phyloP scores from a whole-genome alignment of 2,329 filamentous ascomycete genomes.

The Clarireedia homoeocarpa region DNA sequence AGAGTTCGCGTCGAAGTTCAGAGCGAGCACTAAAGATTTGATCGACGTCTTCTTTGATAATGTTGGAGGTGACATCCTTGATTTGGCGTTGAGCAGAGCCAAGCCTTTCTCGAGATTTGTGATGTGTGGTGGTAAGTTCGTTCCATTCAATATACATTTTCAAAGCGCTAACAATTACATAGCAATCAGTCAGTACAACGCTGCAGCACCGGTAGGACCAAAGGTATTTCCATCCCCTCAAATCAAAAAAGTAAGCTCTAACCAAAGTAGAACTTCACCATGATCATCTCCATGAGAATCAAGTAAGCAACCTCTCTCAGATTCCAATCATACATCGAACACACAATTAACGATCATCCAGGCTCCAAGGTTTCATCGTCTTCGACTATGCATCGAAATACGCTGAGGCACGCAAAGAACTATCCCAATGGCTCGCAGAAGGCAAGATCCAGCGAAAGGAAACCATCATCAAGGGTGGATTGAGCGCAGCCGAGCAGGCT shows the following conservation, averaged over 20 bases:
- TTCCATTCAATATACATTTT: background rate
- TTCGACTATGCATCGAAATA: slow-evolving; percentile 58
- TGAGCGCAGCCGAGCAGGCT: slow-evolving; percentile 54
- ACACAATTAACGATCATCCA: slow-evolving; percentile 14
- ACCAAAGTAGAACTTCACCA: slow-evolving; percentile 38
- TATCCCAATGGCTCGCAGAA: slow-evolving; percentile 60
- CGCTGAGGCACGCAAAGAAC: slow-evolving; percentile 47
- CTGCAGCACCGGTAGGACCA: slow-evolving; percentile 45
- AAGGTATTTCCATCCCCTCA: slow-evolving; percentile 31
- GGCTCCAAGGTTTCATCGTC: slow-evolving; percentile 66
- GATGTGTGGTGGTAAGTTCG: slow-evolving; percentile 51
- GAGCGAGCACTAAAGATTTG: slow-evolving; percentile 48
- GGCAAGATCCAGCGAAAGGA: slow-evolving; percentile 67
- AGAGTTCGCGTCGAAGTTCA: slow-evolving; percentile 53
- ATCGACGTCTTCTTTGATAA: slow-evolving; percentile 71
- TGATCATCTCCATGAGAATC: slow-evolving; percentile 47
- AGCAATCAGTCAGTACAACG: slow-evolving; percentile 62
- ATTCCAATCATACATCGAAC: background rate
- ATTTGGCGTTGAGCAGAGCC: slow-evolving; percentile 56
- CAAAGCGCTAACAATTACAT: background rate
- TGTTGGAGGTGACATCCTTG: slow-evolving; percentile 63
- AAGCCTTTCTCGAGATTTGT: slow-evolving; percentile 57
- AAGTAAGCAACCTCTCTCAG: slow-evolving; percentile 25
- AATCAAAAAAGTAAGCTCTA: slow-evolving; percentile 6
- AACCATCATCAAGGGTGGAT: slow-evolving; percentile 61